Percentiles rank a stretch among this genome's conserved stretches.
These are phyloP conservation scores for Przewalskia tangutica DNA, from an alignment of 257 asterid genomes.

Conservation along the genomic window DNA sequence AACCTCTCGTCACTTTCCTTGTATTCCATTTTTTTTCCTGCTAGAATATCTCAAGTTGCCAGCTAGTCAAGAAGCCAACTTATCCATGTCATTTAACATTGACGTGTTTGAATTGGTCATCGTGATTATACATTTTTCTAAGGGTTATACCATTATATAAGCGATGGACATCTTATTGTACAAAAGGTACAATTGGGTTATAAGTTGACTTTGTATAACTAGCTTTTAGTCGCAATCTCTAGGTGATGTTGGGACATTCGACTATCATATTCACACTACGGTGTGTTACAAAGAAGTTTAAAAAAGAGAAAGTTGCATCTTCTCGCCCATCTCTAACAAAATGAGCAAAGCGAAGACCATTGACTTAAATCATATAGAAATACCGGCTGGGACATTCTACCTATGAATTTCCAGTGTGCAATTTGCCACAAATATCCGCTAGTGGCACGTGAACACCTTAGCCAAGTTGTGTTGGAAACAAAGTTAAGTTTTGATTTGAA, in stretches of 20 bases:
- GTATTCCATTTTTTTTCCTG: background rate
- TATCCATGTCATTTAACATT: background rate
- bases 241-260: background rate
- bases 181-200: background rate
- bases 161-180: background rate
- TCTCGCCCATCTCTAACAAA: background rate
- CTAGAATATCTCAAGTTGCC: background rate
- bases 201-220: background rate
- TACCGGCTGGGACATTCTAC: background rate
- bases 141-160: background rate
- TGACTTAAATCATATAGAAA: background rate
- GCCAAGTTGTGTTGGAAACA: background rate
- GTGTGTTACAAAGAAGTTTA: background rate
- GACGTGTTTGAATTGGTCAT: background rate
- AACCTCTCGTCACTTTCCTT: background rate
- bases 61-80: background rate
- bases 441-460: background rate
- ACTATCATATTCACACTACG: background rate
- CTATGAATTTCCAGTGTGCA: background rate
- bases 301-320: background rate
- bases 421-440: background rate
- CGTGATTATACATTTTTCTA: background rate
- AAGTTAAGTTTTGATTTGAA: background rate
- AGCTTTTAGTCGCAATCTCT: background rate
- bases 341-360: background rate